phyloP scores from a whole-genome alignment of 202 grass and related monocot species.

The Carex sylvatica region DNA sequence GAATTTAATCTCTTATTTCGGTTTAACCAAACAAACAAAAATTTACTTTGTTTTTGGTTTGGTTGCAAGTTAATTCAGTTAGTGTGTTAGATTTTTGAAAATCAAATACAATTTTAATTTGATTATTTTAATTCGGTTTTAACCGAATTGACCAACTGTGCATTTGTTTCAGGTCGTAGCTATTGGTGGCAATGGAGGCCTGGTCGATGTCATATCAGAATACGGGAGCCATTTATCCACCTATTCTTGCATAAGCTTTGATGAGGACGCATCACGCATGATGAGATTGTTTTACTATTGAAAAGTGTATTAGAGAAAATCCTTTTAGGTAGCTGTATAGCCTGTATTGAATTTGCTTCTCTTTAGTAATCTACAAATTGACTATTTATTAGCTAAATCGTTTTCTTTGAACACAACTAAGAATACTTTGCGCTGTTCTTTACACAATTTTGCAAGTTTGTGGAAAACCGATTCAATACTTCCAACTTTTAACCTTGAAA shows the following conservation, averaged over 20 bases:
- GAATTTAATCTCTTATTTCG: no score
- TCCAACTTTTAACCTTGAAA: no score
- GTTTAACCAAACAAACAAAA: no score
- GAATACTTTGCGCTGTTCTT: background rate
- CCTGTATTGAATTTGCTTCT: background rate
- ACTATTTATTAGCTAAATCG: background rate
- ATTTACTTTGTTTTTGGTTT: background rate
- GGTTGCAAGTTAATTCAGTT: no score
- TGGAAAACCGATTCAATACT: no score
- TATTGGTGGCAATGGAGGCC: conserved; percentile 62
- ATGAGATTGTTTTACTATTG: background rate
- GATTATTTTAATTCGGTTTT: no score
- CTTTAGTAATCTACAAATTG: background rate
- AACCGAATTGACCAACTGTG: background rate
- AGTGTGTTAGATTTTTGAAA: no score
- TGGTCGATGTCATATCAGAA: conserved; percentile 87
- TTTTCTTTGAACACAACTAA: background rate
- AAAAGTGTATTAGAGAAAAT: background rate
- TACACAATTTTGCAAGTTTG: no score
- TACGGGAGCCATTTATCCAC: conserved; percentile 80
- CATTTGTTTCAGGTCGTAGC: conserved; percentile 49
- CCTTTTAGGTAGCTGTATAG: background rate
- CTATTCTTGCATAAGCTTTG: conserved; percentile 53
- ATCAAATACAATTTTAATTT: no score
- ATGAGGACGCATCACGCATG: conserved; percentile 21